Conservation (phyloP, 2,329 filamentous ascomycete species). For the Fusarium beomiforme region DNA sequence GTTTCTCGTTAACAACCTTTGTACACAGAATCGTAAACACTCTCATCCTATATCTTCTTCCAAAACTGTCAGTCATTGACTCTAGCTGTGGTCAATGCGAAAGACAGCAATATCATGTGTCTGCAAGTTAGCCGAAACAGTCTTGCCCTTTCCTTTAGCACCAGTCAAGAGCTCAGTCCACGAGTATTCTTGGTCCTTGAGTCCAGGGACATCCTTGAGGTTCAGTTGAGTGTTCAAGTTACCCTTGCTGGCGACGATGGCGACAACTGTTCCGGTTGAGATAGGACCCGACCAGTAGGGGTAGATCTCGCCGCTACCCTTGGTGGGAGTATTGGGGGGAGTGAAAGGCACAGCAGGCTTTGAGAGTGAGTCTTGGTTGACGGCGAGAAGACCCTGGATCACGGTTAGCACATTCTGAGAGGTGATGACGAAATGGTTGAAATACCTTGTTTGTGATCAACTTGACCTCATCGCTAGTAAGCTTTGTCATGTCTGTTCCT, state of each 20-base stretch:
- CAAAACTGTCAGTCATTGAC: too few relatives aligned
- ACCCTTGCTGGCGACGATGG: slow-evolving; percentile 16
- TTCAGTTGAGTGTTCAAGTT: slow-evolving; percentile 9
- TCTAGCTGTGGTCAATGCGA: slow-evolving; percentile 8
- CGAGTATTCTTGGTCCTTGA: slow-evolving; percentile 12
- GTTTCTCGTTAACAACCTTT: neutral
- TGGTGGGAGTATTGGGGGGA: slow-evolving; percentile 10
- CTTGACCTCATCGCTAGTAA: slow-evolving; percentile 5
- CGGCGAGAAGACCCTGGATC: slow-evolving; percentile 6
- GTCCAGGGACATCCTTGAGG: slow-evolving; percentile 20
- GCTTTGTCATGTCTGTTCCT: slow-evolving; percentile 20
- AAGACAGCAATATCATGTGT: slow-evolving; percentile 19
- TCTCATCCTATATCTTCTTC: neutral
- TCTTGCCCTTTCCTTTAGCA: slow-evolving; percentile 17
- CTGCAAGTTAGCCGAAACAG: slow-evolving; percentile 8
- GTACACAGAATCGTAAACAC: neutral
- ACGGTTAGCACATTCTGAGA: neutral
- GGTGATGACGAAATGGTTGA: accelerated
- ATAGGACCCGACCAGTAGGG: slow-evolving; percentile 23
- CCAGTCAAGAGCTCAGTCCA: slow-evolving; percentile 20
- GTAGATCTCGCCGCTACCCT: slow-evolving; percentile 12
- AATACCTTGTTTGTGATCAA: slow-evolving; percentile 21
- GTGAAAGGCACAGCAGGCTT: slow-evolving; percentile 25
- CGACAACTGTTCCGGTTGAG: slow-evolving; percentile 17
- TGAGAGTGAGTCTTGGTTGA: slow-evolving; percentile 21